Percentiles rank a stretch among this genome's conserved stretches.
These are phyloP conservation scores for Trematosphaeria pertusa DNA, from an alignment of 2,329 filamentous ascomycete species.

Conservation along the genomic window DNA sequence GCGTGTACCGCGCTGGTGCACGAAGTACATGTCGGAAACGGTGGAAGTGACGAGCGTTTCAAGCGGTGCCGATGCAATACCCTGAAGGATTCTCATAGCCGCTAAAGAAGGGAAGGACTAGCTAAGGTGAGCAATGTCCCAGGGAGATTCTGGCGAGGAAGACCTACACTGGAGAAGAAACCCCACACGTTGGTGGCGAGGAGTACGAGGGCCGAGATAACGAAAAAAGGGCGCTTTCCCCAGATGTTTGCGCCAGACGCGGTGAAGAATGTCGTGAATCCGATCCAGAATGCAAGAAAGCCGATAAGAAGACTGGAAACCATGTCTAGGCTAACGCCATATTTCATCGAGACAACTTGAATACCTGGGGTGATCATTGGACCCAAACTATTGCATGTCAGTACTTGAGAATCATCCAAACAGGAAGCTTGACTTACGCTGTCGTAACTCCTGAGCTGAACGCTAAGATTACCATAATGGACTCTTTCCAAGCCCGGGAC, in stretches of 20 bases:
- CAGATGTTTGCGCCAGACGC: constrained; percentile 49
- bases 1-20: constrained; percentile 82
- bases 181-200: constrained; percentile 50
- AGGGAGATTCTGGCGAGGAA: neutral
- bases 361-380: constrained; percentile 52
- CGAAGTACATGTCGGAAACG: constrained; percentile 89
- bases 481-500: constrained; percentile 36
- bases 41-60: constrained; percentile 88
- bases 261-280: constrained; percentile 52
- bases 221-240: constrained; percentile 48
- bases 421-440: constrained; percentile 19
- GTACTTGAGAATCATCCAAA: neutral
- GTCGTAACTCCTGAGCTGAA: constrained; percentile 44
- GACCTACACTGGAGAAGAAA: constrained; percentile 42
- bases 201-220: constrained; percentile 46
- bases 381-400: constrained; percentile 40
- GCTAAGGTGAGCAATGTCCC: too few relatives aligned
- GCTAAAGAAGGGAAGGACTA: constrained; percentile 49
- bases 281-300: constrained; percentile 47
- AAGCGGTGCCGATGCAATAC: constrained; percentile 85
- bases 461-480: constrained; percentile 42
- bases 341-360: constrained; percentile 42
- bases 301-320: constrained; percentile 50
- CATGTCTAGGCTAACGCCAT: constrained; percentile 47
- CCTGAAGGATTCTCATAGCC: constrained; percentile 76